Evolutionary conservation across 2,329 filamentous ascomycete species (phyloP).

Genomic region (Bipolaris gigantea): DNA sequence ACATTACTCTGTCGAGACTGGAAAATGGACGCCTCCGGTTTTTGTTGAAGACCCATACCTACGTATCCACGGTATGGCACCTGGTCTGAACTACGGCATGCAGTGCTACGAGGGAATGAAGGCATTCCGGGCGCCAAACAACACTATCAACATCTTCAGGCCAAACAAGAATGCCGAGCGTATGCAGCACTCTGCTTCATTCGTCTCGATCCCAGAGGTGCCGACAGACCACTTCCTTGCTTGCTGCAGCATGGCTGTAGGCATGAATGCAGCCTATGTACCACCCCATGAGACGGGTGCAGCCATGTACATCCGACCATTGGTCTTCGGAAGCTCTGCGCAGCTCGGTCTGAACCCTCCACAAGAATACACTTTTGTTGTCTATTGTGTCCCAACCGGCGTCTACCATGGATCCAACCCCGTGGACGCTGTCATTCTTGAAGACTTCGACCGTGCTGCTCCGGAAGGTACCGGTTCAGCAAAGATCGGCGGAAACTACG

Average conservation of each 20-base stretch:
- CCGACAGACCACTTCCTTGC: slow-evolving; percentile 75
- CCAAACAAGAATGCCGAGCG: slow-evolving; percentile 81
- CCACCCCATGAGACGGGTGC: slow-evolving; percentile 87
- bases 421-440: slow-evolving; percentile 83
- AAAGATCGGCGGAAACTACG: slow-evolving; percentile 97
- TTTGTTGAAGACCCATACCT: slow-evolving; percentile 85
- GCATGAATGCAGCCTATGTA: slow-evolving; percentile 85
- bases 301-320: slow-evolving; percentile 87
- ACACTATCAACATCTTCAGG: slow-evolving; percentile 83
- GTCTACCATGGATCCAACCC: slow-evolving; percentile 91
- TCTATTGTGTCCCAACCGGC: slow-evolving; percentile 88
- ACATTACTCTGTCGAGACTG: slow-evolving; percentile 73
- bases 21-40: slow-evolving; percentile 74
- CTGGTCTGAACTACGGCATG: slow-evolving; percentile 91
- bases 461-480: slow-evolving; percentile 86
- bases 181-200: slow-evolving; percentile 81
- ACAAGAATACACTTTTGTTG: slow-evolving; percentile 88
- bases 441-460: slow-evolving; percentile 92
- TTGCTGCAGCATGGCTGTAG: slow-evolving; percentile 78
- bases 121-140: slow-evolving; percentile 78
- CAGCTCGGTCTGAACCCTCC: slow-evolving; percentile 85
- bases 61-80: slow-evolving; percentile 91
- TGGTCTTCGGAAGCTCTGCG: slow-evolving; percentile 83
- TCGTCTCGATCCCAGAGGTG: slow-evolving; percentile 79
- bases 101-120: slow-evolving; percentile 99